Base-by-base conservation (phyloP, 495 filamentous ascomycete species). In the Coniosporium apollinis region DNA sequence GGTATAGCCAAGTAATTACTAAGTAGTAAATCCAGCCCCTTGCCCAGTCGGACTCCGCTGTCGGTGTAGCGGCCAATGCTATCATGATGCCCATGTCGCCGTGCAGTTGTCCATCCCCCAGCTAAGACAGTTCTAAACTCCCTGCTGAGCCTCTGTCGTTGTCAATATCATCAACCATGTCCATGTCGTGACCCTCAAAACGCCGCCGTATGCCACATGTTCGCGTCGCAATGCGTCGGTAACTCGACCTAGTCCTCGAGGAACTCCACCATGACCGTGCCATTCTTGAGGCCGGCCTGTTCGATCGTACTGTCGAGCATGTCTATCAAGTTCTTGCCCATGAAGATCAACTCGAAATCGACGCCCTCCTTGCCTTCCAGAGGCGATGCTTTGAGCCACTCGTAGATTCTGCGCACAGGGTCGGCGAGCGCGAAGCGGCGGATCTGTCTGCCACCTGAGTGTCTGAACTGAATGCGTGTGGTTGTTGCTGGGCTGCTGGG, bases 361-460 rank as follows among this genome's bases (percentile, higher is more conserved):
- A 77, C 58, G 0, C 79, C 82, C 22, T 70, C 70, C 54, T 86
- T 86, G 33, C 77, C 85, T 35, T 77, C 72, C 35, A 76, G 48
- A 10, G 76, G 70, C 19, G 82, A 74, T 3, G 85, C 79, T 58
- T 96, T 96, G 26, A 97, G 69, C 83, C 87, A 97, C 60, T 97
- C 89, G 50, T 87, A 97, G 22, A 97, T 71, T 9, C 82, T 68
- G 30, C 69, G 60, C 4, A 97, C 84, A 0, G 68, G 67, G 30
- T 97, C 89, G n/a, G 70, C 54, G n/a, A 84, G 51, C 5, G 64
- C 52, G 57, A 97, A 97, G 10, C 79, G 67, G 13, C 86, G 75
- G 24, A 97, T 82, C 13, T 86, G 64, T 17, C 84, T 70, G 7
- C 82, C 84, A 26, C 69, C 73, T 0, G 84, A 70, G 44, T 89